phyloP scores from a whole-genome alignment of 164 flowering plant species.

The Platanus orientalis region DNA sequence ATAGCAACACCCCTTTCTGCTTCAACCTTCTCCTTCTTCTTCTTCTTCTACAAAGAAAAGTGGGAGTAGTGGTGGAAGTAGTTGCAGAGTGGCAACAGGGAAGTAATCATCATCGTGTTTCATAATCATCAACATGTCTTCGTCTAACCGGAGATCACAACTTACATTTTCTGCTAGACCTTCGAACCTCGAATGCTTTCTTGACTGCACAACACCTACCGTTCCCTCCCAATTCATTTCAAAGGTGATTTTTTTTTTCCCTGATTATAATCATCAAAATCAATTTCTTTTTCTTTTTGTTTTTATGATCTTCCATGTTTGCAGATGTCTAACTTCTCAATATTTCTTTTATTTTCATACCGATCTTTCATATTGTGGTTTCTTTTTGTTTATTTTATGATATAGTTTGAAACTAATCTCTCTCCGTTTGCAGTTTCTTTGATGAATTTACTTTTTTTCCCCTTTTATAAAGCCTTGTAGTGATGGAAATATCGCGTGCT shows the following conservation, averaged over 20 bases:
- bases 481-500: too few relatives aligned
- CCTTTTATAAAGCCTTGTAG: too few relatives aligned
- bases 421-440: too few relatives aligned
- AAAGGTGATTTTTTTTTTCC: constrained; percentile 7
- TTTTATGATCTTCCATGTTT: too few relatives aligned
- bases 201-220: constrained; percentile 4
- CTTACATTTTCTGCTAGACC: background rate
- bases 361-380: too few relatives aligned
- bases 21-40: background rate
- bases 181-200: constrained; percentile 13
- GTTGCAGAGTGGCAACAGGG: too few relatives aligned
- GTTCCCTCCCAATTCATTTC: constrained; percentile 11
- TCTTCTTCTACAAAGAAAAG: background rate
- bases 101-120: background rate
- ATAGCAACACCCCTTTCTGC: too few relatives aligned
- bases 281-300: background rate
- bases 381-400: too few relatives aligned
- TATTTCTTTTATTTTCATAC: too few relatives aligned
- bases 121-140: background rate
- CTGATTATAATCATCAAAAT: background rate
- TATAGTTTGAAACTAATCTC: too few relatives aligned
- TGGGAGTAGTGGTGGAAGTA: background rate
- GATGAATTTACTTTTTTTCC: too few relatives aligned
- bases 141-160: background rate
- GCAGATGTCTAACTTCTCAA: too few relatives aligned